A percentile compares a stretch with the other conserved stretches of the same genome.
These are phyloP conservation scores for Aspergillus ochraceoroseus DNA, from an alignment of 2,329 filamentous ascomycete genomes.

Conservation along the genomic window DNA sequence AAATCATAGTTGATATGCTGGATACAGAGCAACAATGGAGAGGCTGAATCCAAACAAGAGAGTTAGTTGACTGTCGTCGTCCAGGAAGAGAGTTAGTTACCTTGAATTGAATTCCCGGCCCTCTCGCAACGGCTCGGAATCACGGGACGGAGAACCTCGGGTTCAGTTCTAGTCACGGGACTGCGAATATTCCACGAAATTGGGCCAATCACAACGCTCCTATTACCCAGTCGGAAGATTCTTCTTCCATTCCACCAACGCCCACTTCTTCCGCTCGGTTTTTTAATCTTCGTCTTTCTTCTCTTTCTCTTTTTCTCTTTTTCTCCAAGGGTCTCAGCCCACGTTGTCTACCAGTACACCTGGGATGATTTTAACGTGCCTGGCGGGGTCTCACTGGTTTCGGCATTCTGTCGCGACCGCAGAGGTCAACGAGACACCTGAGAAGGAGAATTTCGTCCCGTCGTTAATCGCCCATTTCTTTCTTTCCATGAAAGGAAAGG, in stretches of 20 bases:
- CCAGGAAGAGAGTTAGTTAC: conserved; percentile 20
- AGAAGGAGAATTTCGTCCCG: conserved; percentile 41
- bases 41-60: conserved; percentile 12
- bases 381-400: conserved; percentile 39
- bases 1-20: conserved; percentile 39
- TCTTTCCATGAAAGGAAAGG: conserved; percentile 44
- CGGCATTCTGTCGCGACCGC: conserved; percentile 46
- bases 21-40: conserved; percentile 8
- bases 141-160: conserved; percentile 41
- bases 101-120: conserved; percentile 21
- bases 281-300: conserved; percentile 20
- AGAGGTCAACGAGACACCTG: conserved; percentile 37
- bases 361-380: conserved; percentile 40
- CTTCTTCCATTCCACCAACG: conserved; percentile 29
- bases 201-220: conserved; percentile 32
- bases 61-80: conserved; percentile 20
- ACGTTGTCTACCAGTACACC: conserved; percentile 33
- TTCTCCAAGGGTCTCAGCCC: conserved; percentile 38
- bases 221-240: conserved; percentile 38
- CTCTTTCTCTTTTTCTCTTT: conserved; percentile 19
- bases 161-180: conserved; percentile 36
- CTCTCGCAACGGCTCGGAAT: conserved; percentile 35
- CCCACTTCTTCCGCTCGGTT: conserved; percentile 7
- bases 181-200: conserved; percentile 4
- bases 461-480: conserved; percentile 49